Base-by-base conservation (phyloP, 2,329 filamentous ascomycete genomes). In the Arachnomyces sp. region DNA sequence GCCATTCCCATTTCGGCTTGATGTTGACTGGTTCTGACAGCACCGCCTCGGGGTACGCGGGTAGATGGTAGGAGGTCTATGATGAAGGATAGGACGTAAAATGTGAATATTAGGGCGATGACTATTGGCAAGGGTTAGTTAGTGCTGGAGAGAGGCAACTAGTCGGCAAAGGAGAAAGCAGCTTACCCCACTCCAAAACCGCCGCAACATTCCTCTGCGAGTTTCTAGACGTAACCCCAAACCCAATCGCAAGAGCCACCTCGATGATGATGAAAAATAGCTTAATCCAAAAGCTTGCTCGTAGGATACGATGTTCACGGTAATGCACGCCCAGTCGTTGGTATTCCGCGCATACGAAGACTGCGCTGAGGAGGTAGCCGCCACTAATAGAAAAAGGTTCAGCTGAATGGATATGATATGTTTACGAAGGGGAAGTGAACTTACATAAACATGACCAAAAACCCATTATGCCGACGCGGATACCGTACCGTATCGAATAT, bases 341-440 rank as follows among this genome's bases (percentile, higher is more conserved):
- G 61, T 94, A 95, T 61, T 95, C 88, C 67, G 78, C 80, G 68
- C 89, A 95, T 49, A 90, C 83, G 63, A 89, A 90, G 50, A 95
- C 74, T 41, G 90, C 89, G 3, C 81, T 86, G 40, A 94, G 58
- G 39, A 95, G 69, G 60, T 94, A 96, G 28, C 87, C 92, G 11
- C 63, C 79, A 40, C 64, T 67, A 31, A 15, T 34, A 20, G 9
- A 34, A 28, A 25, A 31, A 5, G 13, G 31, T n/a, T 8, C 6
- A 4, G 6, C 16, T 18, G 9, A 32, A 11, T 5, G 14, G 13
- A 34, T 7, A 28, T 12, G 9, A 25, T n/a, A n/a, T n/a, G n/a
- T n/a, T n/a, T n/a, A n/a, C n/a, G n/a, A n/a, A n/a, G n/a, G n/a
- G 20, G 20, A 25, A 5, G 20, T 25, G 20, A 9, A 50, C 62